Percentiles rank a stretch among this genome's conserved stretches.
phyloP scores from a whole-genome alignment of 2,329 filamentous ascomycete genomes.

The Colletotrichum spinosum region DNA sequence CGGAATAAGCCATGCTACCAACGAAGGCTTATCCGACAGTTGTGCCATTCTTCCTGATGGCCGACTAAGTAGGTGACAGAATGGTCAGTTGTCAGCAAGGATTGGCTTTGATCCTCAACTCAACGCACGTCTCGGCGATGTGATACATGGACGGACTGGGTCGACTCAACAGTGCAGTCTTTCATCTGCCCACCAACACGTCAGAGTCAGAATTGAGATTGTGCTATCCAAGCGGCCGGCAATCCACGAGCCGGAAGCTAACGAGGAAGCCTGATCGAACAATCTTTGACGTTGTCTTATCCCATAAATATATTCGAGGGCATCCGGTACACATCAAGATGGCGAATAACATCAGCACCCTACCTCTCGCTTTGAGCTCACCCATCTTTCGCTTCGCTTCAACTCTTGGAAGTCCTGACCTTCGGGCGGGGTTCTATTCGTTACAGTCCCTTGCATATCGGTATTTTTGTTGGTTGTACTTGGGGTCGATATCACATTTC shows the following conservation, averaged over 20 bases:
- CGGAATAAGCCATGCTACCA: no score
- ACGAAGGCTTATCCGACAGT: no score
- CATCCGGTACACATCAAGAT: neutral
- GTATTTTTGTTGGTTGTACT: slow-evolving; percentile 1
- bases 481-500: neutral
- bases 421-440: slow-evolving; percentile 29
- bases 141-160: slow-evolving; percentile 37
- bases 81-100: neutral
- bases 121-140: slow-evolving; percentile 34
- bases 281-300: slow-evolving; percentile 4
- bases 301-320: slow-evolving; percentile 25
- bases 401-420: slow-evolving; percentile 16
- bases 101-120: slow-evolving; percentile 33
- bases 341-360: slow-evolving; percentile 1
- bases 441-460: slow-evolving; percentile 21
- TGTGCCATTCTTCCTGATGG: neutral
- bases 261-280: slow-evolving; percentile 36
- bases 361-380: slow-evolving; percentile 29
- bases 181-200: slow-evolving; percentile 5
- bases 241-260: slow-evolving; percentile 35
- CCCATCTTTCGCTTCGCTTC: slow-evolving; percentile 36
- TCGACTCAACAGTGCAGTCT: slow-evolving; percentile 25
- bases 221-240: slow-evolving; percentile 34
- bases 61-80: neutral
- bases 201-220: slow-evolving; percentile 26